These are phyloP conservation scores for Torrubiella hemipterigena DNA, from an alignment of 2,329 filamentous ascomycete genomes.

Conservation along the genomic window DNA sequence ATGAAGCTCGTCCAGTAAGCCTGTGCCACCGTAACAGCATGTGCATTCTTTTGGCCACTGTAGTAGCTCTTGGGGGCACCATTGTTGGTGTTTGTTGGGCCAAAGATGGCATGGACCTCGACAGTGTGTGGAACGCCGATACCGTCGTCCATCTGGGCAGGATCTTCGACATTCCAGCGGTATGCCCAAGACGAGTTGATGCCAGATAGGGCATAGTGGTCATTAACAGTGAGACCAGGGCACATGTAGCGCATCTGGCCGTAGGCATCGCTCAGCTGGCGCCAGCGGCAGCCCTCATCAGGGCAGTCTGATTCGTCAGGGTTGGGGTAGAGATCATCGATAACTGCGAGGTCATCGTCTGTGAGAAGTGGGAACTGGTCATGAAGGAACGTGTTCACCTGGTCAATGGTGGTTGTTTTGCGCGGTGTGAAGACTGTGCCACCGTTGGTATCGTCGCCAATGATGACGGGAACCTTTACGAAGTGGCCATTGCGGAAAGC, in stretches of 20 bases:
- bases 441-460: slow-evolving; percentile 15
- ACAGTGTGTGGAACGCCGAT: slow-evolving; percentile 51
- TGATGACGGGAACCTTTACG: slow-evolving; percentile 34
- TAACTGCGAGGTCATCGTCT: slow-evolving; percentile 8
- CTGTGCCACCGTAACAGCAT: slow-evolving; percentile 46
- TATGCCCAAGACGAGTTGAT: slow-evolving; percentile 47
- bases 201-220: slow-evolving; percentile 14
- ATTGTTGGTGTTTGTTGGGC: slow-evolving; percentile 38
- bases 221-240: slow-evolving; percentile 9
- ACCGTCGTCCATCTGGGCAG: slow-evolving; percentile 32
- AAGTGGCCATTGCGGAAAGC: slow-evolving; percentile 31
- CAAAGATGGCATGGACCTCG: slow-evolving; percentile 53
- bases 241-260: slow-evolving; percentile 10
- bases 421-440: slow-evolving; percentile 15
- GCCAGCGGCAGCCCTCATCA: slow-evolving; percentile 11
- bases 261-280: slow-evolving; percentile 12
- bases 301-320: slow-evolving; percentile 13
- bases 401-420: slow-evolving; percentile 11
- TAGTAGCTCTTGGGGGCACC: slow-evolving; percentile 38
- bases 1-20: slow-evolving; percentile 62
- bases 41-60: slow-evolving; percentile 26
- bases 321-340: slow-evolving; percentile 15
- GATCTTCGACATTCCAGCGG: slow-evolving; percentile 34
- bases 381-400: slow-evolving; percentile 11
- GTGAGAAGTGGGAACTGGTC: slow-evolving; percentile 9